Conservation (phyloP, 306 rosid genomes). For the Luffa aegyptiaca region DNA sequence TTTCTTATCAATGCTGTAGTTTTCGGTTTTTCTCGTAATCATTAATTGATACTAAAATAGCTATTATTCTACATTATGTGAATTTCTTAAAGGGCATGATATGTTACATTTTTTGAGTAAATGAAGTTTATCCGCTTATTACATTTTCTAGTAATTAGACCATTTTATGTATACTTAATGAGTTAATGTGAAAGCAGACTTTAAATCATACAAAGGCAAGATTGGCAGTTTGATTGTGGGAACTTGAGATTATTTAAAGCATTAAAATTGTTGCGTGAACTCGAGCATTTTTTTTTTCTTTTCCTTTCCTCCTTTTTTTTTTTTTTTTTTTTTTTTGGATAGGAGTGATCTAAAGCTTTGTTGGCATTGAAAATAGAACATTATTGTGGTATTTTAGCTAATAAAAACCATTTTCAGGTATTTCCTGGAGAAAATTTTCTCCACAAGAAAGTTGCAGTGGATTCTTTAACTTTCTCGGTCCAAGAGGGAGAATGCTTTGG, state of each 20-base stretch:
- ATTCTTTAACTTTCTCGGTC: conserved; percentile 85
- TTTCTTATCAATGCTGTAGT: not conserved
- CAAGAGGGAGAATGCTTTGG: conserved; percentile 97
- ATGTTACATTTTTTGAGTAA: not conserved
- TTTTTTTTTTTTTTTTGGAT: too few relatives aligned
- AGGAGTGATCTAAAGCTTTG: not conserved
- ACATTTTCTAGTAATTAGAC: not conserved
- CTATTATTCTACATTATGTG: not conserved
- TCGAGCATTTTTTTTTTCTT: not conserved
- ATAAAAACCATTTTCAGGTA: conserved; percentile 38
- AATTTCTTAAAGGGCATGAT: not conserved
- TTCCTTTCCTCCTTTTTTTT: not conserved
- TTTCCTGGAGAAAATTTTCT: conserved; percentile 51
- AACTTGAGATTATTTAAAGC: not conserved
- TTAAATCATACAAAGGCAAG: not conserved
- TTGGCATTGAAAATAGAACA: not conserved
- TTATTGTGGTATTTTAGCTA: not conserved
- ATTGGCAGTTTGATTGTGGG: not conserved
- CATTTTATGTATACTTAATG: not conserved
- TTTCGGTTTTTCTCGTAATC: not conserved
- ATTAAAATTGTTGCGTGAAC: not conserved
- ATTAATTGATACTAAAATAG: not conserved
- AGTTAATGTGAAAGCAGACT: not conserved
- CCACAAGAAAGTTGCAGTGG: conserved; percentile 65
- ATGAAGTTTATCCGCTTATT: not conserved